Percentiles rank a stretch among this genome's conserved stretches.
Conservation (phyloP, 371 early-diverging fungal genomes). For the Haplosporangium sp. region DNA sequence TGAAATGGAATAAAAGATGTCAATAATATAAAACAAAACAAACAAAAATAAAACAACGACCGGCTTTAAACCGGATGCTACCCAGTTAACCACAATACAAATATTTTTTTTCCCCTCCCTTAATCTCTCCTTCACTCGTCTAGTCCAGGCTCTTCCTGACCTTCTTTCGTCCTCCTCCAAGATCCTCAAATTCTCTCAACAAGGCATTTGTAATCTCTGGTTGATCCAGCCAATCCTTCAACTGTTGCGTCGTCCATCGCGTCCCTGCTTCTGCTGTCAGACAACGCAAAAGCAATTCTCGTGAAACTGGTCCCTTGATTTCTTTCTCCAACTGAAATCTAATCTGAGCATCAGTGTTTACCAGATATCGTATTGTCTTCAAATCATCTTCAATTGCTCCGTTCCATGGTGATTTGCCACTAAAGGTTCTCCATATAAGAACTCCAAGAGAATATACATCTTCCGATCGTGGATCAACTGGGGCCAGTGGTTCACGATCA, state of each 20-base stretch:
- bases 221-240: slow-evolving; percentile 60
- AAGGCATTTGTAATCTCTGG: slow-evolving; percentile 22
- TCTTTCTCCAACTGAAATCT: slow-evolving; percentile 62
- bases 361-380: slow-evolving; percentile 65
- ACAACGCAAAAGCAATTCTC: slow-evolving; percentile 59
- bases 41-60: no score
- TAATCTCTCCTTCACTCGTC: neutral
- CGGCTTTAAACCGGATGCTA: no score
- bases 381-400: slow-evolving; percentile 72
- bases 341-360: slow-evolving; percentile 62
- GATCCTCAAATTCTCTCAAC: slow-evolving; percentile 44
- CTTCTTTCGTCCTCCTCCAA: slow-evolving; percentile 52
- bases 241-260: slow-evolving; percentile 56
- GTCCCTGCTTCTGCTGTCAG: slow-evolving; percentile 62
- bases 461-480: slow-evolving; percentile 68
- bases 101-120: neutral
- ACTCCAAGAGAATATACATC: slow-evolving; percentile 76
- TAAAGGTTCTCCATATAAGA: slow-evolving; percentile 72
- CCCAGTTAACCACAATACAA: neutral
- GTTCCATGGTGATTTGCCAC: slow-evolving; percentile 74
- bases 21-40: no score
- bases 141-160: slow-evolving; percentile 42
- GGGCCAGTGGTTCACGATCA: slow-evolving; percentile 60
- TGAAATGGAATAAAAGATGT: no score
- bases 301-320: slow-evolving; percentile 61